These are phyloP conservation scores for Carnegiea gigantea DNA, from an alignment of 179 eudicot species.

Conservation along the genomic window DNA sequence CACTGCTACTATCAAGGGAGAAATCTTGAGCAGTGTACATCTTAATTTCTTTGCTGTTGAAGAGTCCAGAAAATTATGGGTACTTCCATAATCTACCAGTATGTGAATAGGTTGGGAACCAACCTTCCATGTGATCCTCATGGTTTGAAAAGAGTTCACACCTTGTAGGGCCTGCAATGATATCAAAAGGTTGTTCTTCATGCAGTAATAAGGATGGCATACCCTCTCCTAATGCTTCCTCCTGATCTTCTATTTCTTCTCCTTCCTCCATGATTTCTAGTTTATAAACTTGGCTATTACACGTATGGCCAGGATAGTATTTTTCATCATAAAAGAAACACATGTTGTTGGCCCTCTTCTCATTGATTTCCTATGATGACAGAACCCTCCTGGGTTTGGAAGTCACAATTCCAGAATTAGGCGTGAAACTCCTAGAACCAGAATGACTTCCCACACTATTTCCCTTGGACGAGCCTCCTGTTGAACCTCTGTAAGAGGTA, in stretches of 20 bases:
- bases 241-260: neutral
- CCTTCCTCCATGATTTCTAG: neutral
- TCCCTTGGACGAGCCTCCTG: accelerated
- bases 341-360: slow-evolving; percentile 1
- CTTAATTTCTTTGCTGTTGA: neutral
- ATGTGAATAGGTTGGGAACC: neutral
- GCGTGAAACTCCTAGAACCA: no score
- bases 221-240: neutral
- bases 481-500: accelerated
- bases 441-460: neutral
- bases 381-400: neutral
- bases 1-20: neutral
- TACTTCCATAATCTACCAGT: no score
- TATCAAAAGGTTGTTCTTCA: neutral
- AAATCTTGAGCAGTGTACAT: neutral
- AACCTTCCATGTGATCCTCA: slow-evolving; percentile 1
- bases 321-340: slow-evolving; percentile 13
- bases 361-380: neutral
- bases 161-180: neutral
- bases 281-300: neutral
- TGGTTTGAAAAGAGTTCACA: neutral
- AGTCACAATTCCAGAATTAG: no score
- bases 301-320: neutral
- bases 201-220: no score
- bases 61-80: neutral